Base-by-base conservation (phyloP, 257 asterid genomes). In the Solanum lycopersicoides region DNA sequence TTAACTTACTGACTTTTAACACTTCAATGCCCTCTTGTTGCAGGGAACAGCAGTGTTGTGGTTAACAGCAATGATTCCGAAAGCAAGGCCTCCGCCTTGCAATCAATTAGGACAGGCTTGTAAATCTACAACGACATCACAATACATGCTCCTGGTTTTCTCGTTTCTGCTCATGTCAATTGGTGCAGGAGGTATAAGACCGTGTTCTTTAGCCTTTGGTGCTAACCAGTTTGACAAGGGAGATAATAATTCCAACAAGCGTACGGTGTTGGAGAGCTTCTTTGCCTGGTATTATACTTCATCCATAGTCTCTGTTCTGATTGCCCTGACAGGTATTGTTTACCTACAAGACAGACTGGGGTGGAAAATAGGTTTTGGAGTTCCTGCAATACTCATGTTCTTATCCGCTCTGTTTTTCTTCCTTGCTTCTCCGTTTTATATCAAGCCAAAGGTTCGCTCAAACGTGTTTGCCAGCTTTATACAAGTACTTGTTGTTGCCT, bases 101-200 rank as follows among this genome's bases (percentile, higher is more conserved):
- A 83, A 77, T 42, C 89, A 47, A 59, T 28, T 41, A 79, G 86
- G 83, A 47, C 90, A 83, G 37, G 80, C 83, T 5, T 93, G 98
- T 74, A 79, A 86, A 68, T 86, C 90, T 12, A 90, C 98, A 35
- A 75, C 94, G 3, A 34, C 89, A 1, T 86, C 87, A 10, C 98
- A 95, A 68, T 88, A 69, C 69, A 13, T 86, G 23, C 47, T 91
- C 15, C 73, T 94, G 83, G 59, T 91, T 44, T 86, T 91, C 47
- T 91, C 98, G 0, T 88, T 94, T 28, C 92, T 92, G 30, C 87
- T 95, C 41, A 89, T 95, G 65, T 93, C 97, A 6, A 44, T 95
- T 53, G 98, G 98, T 15, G 94, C 95, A 3, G 97, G 98, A 14
- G 97, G 97, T n/a, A 87, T 94, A 73, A 90, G 94, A 86, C 88